phyloP scores from a whole-genome alignment of 2,329 filamentous ascomycete genomes.

The Thermomyces lanuginosus region DNA sequence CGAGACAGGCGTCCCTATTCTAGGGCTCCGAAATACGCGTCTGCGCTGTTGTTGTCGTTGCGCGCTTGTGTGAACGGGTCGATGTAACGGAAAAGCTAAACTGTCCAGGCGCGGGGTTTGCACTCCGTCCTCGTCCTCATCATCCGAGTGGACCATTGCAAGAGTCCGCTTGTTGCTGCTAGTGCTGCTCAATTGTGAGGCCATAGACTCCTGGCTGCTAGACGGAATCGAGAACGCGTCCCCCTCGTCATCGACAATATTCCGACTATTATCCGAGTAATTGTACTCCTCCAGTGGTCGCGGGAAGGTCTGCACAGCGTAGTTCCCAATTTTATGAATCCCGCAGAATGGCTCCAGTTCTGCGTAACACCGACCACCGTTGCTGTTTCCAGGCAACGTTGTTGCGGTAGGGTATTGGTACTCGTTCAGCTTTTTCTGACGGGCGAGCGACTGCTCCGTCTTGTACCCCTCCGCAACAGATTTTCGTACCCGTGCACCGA shows the following conservation, averaged over 20 bases:
- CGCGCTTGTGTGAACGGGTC: conserved; percentile 9
- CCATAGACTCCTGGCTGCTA: conserved; percentile 23
- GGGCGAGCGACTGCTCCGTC: no score
- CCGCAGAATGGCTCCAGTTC: conserved; percentile 72
- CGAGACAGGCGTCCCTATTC: no score
- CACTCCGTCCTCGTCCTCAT: conserved; percentile 21
- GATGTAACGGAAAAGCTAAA: conserved; percentile 4
- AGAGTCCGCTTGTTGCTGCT: conserved; percentile 30
- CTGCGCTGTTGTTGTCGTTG: conserved; percentile 15
- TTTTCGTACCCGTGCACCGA: conserved; percentile 91
- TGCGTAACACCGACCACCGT: conserved; percentile 13
- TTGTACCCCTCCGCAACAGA: conserved; percentile 89
- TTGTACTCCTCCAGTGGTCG: conserved; percentile 15
- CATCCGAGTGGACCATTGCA: conserved; percentile 20
- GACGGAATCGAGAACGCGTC: conserved; percentile 25
- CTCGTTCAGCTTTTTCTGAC: conserved; percentile 14
- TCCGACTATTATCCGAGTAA: conserved; percentile 7
- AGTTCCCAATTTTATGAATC: conserved; percentile 56
- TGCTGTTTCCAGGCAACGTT: conserved; percentile 2
- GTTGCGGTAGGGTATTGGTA: conserved; percentile 5
- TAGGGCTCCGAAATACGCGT: no score
- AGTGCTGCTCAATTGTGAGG: conserved; percentile 11
- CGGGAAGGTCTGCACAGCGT: conserved; percentile 40
- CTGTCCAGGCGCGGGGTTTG: not conserved
- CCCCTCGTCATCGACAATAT: conserved; percentile 19